Conservation (phyloP, 2,329 filamentous ascomycete species). For the Geosmithia flava region DNA sequence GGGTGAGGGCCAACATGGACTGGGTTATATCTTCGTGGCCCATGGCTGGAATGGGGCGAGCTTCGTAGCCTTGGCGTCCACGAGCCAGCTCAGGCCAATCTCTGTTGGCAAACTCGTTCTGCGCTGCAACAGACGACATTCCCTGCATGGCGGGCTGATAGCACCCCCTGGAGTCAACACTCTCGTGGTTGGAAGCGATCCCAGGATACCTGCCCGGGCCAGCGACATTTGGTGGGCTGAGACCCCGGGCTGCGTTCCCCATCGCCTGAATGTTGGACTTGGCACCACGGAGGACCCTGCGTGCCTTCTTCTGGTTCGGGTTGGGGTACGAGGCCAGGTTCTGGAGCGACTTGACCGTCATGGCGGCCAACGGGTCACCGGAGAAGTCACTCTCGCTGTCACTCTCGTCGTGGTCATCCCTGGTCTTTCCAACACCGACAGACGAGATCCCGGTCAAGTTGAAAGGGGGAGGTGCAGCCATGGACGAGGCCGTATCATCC, state of each 20-base stretch:
- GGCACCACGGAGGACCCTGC: slow-evolving; percentile 23
- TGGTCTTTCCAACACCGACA: slow-evolving; percentile 6
- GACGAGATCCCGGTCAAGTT: no score
- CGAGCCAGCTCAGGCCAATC: no score
- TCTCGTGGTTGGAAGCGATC: neutral
- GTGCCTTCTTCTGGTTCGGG: slow-evolving; percentile 38
- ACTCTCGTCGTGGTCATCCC: slow-evolving; percentile 11
- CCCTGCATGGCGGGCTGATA: no score
- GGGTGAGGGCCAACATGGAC: slow-evolving; percentile 11
- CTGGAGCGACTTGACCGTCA: slow-evolving; percentile 34
- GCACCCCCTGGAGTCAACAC: no score
- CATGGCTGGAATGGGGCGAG: neutral
- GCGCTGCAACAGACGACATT: no score
- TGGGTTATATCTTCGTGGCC: neutral
- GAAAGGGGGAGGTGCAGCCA: neutral
- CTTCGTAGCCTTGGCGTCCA: neutral
- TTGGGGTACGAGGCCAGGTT: slow-evolving; percentile 45
- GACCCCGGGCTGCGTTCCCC: slow-evolving; percentile 2
- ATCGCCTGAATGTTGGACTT: slow-evolving; percentile 1
- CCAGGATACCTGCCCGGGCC: no score
- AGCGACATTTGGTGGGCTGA: neutral
- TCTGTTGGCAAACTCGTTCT: no score
- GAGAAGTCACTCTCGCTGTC: slow-evolving; percentile 12
- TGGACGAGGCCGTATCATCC: neutral
- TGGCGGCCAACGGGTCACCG: slow-evolving; percentile 20